These are phyloP conservation scores for Nakazawaea peltata DNA, from an alignment of 805 yeast genomes.

Conservation along the genomic window DNA sequence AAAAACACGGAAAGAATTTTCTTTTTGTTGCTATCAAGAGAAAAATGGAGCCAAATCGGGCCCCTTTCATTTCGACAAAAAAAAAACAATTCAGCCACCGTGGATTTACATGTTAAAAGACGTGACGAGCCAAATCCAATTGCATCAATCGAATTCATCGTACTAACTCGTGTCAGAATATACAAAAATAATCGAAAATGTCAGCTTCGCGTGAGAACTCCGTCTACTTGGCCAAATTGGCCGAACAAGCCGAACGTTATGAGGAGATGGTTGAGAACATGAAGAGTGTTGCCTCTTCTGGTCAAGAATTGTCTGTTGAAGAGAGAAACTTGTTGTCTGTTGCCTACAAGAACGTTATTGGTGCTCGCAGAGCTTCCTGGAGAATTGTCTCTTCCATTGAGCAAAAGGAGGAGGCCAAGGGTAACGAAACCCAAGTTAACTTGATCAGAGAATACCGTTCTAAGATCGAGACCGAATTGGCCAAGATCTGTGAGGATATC, in stretches of 20 bases:
- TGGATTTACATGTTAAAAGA: too few relatives aligned
- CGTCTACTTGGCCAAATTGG: constrained; percentile 95
- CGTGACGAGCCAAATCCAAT: too few relatives aligned
- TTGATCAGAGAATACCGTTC: constrained; percentile 92
- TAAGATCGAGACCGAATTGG: constrained; percentile 87
- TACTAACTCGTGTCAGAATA: background rate
- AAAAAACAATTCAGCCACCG: too few relatives aligned
- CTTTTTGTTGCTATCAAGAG: too few relatives aligned
- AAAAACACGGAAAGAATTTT: too few relatives aligned
- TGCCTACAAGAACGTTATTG: constrained; percentile 97
- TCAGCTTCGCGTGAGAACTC: constrained; percentile 92
- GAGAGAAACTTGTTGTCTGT: constrained; percentile 96
- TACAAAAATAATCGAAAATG: constrained; percentile 31
- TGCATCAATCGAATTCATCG: too few relatives aligned
- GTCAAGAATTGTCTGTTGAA: constrained; percentile 93
- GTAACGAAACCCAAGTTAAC: constrained; percentile 82
- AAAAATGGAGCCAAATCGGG: too few relatives aligned
- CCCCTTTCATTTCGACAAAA: too few relatives aligned
- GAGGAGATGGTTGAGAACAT: constrained; percentile 99
- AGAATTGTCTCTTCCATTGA: constrained; percentile 97
- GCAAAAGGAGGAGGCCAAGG: constrained; percentile 96
- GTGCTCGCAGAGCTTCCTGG: constrained; percentile 99
- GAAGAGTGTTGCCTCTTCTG: constrained; percentile 95
- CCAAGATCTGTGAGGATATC: constrained; percentile 91
- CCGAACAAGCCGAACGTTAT: constrained; percentile 99